Conservation (phyloP, 768 basidiomycete genomes). For the Boletus huronensis region DNA sequence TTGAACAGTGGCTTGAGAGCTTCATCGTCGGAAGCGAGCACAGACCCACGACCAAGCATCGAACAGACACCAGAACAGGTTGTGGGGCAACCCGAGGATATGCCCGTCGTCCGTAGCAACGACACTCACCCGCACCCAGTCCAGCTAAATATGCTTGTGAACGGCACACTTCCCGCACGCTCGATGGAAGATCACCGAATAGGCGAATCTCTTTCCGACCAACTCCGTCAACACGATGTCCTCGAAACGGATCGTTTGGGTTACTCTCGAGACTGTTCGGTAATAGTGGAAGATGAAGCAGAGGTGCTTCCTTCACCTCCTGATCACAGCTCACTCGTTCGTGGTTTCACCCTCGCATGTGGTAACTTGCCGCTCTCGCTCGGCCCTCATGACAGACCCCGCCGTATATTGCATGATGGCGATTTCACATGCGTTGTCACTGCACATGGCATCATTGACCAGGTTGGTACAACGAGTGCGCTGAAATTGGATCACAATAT, state of each 20-base stretch:
- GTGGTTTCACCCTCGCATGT: not conserved
- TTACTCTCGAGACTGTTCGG: not conserved
- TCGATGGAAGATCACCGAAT: not conserved
- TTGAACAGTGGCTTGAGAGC: not conserved
- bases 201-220: not conserved
- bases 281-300: not conserved
- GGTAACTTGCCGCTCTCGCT: slow-evolving; percentile 16
- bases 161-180: not conserved
- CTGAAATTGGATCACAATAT: slow-evolving; percentile 16
- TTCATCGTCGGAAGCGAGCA: not conserved
- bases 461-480: slow-evolving; percentile 17
- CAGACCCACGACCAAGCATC: not conserved
- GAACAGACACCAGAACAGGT: not conserved
- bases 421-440: slow-evolving; percentile 32
- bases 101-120: not conserved
- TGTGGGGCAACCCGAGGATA: not conserved
- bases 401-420: slow-evolving; percentile 32
- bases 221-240: not conserved
- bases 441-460: slow-evolving; percentile 38
- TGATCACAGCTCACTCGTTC: not conserved
- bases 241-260: not conserved
- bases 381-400: slow-evolving; percentile 37
- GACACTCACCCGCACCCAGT: not conserved
- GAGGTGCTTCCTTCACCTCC: not conserved
- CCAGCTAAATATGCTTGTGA: not conserved